A percentile compares a stretch with the other conserved stretches of the same genome.
Evolutionary conservation across 1,284 basidiomycete species (phyloP).

Genomic region (Fomitopsis betulina): DNA sequence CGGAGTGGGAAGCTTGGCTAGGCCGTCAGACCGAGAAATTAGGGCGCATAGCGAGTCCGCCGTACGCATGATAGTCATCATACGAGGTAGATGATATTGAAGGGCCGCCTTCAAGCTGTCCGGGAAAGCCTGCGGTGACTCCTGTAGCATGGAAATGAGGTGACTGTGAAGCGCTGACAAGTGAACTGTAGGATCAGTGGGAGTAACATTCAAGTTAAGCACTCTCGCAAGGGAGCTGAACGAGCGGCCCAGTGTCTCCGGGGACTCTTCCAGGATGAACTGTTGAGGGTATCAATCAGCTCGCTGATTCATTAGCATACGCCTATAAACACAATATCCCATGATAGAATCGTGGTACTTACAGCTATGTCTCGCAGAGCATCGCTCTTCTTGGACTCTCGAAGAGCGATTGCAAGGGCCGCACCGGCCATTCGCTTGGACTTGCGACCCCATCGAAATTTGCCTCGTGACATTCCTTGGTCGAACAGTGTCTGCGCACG

Average conservation of each 20-base stretch:
- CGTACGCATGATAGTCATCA: conserved; percentile 45
- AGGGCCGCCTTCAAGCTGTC: conserved; percentile 35
- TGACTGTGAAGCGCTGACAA: conserved; percentile 44
- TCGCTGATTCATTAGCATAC: conserved; percentile 12
- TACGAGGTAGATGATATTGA: conserved; percentile 30
- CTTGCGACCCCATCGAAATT: conserved; percentile 64
- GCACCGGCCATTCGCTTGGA: conserved; percentile 65
- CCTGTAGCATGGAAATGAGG: conserved; percentile 33
- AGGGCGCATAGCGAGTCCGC: conserved; percentile 53
- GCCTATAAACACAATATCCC: conserved; percentile 9
- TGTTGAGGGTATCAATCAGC: conserved; percentile 22
- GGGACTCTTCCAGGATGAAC: conserved; percentile 50
- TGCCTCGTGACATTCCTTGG: conserved; percentile 51
- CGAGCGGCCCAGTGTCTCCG: conserved; percentile 47
- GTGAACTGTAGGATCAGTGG: conserved; percentile 39
- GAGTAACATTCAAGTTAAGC: conserved; percentile 40
- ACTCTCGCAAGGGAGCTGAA: conserved; percentile 49
- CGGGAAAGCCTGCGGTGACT: conserved; percentile 29
- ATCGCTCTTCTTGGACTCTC: conserved; percentile 62
- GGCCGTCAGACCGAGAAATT: conserved; percentile 38
- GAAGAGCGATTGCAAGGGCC: conserved; percentile 59
- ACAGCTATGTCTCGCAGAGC: conserved; percentile 63
- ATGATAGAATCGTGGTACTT: conserved; percentile 16
- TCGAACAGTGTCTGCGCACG: conserved; percentile 63
- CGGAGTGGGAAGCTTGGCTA: conserved; percentile 34